phyloP scores from a whole-genome alignment of 371 early-diverging fungal species.

The Synchytrium microbalum region DNA sequence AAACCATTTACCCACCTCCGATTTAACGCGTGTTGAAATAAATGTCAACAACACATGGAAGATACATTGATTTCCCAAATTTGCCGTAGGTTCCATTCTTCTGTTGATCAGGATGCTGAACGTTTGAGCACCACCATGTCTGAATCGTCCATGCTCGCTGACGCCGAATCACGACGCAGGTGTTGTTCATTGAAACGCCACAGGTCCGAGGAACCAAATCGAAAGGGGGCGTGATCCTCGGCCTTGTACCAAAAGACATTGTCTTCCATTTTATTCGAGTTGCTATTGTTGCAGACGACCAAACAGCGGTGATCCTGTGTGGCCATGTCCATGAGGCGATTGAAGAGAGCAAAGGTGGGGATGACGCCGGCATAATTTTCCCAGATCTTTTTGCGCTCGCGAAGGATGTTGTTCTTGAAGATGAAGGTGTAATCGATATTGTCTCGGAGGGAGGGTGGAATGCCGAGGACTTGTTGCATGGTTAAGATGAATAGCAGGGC shows the following conservation, averaged over 20 bases:
- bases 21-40: no score
- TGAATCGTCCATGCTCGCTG: no score
- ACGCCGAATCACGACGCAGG: neutral
- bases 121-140: no score
- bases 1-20: no score
- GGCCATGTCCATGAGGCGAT: neutral
- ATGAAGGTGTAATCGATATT: constrained; percentile 4
- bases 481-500: neutral
- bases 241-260: constrained; percentile 2
- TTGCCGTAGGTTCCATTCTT: no score
- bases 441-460: neutral
- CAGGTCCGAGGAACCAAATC: neutral
- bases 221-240: neutral
- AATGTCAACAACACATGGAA: no score
- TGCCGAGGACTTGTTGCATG: neutral
- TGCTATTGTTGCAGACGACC: constrained; percentile 1
- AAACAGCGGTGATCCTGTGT: neutral
- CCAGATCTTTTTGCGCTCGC: neutral
- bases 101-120: no score
- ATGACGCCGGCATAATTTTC: neutral
- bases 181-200: neutral
- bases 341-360: neutral
- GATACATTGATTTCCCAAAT: no score
- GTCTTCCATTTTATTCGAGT: constrained; percentile 1
- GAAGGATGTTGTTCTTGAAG: neutral